Evolutionary conservation across 345 rosid genomes (phyloP).

Genomic region (Syzygium aromaticum): DNA sequence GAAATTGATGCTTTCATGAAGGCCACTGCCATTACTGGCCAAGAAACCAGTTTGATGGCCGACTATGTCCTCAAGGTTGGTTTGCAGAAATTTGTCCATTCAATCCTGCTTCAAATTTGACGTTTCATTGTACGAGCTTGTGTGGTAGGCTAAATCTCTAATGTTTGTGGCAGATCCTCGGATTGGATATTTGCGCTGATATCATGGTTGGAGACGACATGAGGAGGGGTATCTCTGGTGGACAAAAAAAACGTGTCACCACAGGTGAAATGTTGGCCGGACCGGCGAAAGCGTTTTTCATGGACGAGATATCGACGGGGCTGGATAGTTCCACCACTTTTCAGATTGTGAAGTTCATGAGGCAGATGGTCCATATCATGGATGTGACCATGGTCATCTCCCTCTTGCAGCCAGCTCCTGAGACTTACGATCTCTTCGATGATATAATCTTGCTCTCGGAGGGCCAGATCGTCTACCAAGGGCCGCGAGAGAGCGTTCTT

Average conservation of each 20-base stretch:
- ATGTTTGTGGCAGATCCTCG: slow-evolving; percentile 15
- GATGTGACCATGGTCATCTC: slow-evolving; percentile 32
- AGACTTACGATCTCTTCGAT: slow-evolving; percentile 37
- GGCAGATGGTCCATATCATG: slow-evolving; percentile 37
- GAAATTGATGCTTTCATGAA: not conserved
- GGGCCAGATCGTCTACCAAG: slow-evolving; percentile 38
- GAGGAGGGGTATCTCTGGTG: slow-evolving; percentile 42
- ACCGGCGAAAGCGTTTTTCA: slow-evolving; percentile 31
- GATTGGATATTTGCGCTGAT: slow-evolving; percentile 31
- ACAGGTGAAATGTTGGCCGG: slow-evolving; percentile 40
- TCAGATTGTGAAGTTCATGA: slow-evolving; percentile 35
- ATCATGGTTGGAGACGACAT: slow-evolving; percentile 32
- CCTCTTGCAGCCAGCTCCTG: slow-evolving; percentile 45
- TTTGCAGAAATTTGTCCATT: too few species aligned
- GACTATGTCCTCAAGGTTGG: slow-evolving; percentile 30
- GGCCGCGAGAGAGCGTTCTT: slow-evolving; percentile 24
- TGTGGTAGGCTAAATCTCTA: not conserved
- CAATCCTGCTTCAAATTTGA: too few species aligned
- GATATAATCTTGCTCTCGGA: slow-evolving; percentile 33
- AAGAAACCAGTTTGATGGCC: not conserved
- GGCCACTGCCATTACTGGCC: not conserved
- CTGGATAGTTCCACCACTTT: slow-evolving; percentile 43
- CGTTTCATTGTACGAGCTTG: not conserved
- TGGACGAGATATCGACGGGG: slow-evolving; percentile 50
- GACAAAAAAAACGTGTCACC: slow-evolving; percentile 38